Evolutionary conservation across 306 rosid species (phyloP).

Genomic region (Rosa persica): DNA sequence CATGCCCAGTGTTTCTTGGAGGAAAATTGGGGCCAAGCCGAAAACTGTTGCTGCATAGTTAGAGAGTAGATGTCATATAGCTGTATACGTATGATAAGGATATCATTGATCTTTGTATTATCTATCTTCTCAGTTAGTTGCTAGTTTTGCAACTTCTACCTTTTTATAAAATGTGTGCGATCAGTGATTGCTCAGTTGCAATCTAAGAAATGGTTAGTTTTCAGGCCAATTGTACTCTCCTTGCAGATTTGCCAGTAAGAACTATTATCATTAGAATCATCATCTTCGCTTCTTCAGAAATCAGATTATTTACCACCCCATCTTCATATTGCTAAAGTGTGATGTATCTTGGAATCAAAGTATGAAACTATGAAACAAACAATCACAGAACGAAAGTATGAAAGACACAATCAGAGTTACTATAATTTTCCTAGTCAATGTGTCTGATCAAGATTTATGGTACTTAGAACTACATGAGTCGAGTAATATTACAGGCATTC

Average conservation of each 20-base stretch:
- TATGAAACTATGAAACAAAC: not conserved
- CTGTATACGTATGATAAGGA: not conserved
- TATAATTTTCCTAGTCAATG: not conserved
- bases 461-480: not conserved
- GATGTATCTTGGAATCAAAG: not conserved
- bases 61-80: slow-evolving; percentile 3
- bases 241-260: not conserved
- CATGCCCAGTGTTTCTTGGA: slow-evolving; percentile 96
- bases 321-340: not conserved
- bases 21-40: slow-evolving; percentile 69
- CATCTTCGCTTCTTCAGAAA: not conserved
- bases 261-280: not conserved
- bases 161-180: not conserved
- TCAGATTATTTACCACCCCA: not conserved
- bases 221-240: not conserved
- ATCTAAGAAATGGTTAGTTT: slow-evolving; percentile 11
- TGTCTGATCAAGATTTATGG: not conserved
- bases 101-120: not conserved
- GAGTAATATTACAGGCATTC: not conserved
- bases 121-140: not conserved
- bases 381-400: too few relatives aligned
- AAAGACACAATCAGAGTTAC: not conserved
- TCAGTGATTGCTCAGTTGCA: slow-evolving; percentile 28
- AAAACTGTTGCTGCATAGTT: slow-evolving; percentile 59
- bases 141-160: not conserved